Conservation (phyloP, 306 rosid species). For the Pterocarpus santalinus region DNA sequence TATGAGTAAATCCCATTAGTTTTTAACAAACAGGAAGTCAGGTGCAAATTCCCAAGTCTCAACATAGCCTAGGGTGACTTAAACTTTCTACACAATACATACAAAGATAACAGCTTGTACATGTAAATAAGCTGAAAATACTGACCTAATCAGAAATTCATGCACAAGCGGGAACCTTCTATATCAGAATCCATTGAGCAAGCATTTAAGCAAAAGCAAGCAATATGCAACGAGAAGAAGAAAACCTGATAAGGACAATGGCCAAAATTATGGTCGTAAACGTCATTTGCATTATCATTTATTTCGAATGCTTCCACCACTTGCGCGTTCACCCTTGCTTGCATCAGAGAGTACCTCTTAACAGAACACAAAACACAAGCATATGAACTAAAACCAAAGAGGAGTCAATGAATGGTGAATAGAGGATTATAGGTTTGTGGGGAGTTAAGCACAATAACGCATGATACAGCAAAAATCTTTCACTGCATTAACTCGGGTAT, state of each 20-base stretch:
- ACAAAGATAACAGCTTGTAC: not conserved
- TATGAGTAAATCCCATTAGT: not conserved
- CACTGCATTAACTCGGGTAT: no score
- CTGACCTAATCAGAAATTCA: not conserved
- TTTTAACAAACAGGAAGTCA: not conserved
- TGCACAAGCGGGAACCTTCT: not conserved
- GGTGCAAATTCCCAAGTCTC: no score
- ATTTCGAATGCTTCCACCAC: conserved; percentile 90
- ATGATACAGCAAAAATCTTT: no score
- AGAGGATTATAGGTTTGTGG: not conserved
- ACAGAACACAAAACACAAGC: not conserved
- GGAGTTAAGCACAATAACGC: no score
- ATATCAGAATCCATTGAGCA: not conserved
- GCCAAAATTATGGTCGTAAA: conserved; percentile 77
- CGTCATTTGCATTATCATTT: conserved; percentile 89
- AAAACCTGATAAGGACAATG: conserved; percentile 92
- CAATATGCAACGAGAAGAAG: not conserved
- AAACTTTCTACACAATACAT: not conserved
- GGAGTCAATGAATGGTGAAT: no score
- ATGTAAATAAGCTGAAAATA: not conserved
- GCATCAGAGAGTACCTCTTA: conserved; percentile 82
- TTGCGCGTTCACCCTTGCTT: conserved; percentile 66
- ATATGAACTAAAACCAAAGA: not conserved
- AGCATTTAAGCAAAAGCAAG: no score
- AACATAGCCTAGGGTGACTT: not conserved